Conservation (phyloP, 208 protist species). For the Novymonas esmeraldas region DNA sequence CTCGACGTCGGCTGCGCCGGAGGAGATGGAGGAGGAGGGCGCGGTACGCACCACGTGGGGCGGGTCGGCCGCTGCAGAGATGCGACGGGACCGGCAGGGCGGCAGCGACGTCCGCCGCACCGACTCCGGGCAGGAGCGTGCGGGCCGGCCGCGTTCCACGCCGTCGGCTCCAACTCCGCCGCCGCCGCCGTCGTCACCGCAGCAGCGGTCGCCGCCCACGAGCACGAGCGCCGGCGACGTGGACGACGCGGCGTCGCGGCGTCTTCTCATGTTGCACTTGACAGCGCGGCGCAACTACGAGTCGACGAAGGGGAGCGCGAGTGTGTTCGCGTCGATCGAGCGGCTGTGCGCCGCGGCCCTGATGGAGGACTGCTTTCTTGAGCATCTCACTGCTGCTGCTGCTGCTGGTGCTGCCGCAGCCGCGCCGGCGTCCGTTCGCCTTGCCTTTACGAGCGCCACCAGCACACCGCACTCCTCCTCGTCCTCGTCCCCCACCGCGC, state of each 20-base stretch:
- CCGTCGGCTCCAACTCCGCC: too few relatives aligned
- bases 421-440: neutral
- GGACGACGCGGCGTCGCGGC: slow-evolving; percentile 25
- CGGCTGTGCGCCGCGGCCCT: slow-evolving; percentile 43
- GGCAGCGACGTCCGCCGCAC: too few relatives aligned
- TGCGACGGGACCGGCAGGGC: too few relatives aligned
- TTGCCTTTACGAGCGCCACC: slow-evolving; percentile 2
- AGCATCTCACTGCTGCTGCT: slow-evolving; percentile 7
- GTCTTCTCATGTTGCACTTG: slow-evolving; percentile 41
- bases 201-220: too few relatives aligned
- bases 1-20: too few relatives aligned
- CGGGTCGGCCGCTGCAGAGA: too few relatives aligned
- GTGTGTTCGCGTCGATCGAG: slow-evolving; percentile 36
- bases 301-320: slow-evolving; percentile 27
- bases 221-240: slow-evolving; percentile 1
- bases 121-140: too few relatives aligned
- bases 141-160: too few relatives aligned
- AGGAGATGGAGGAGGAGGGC: too few relatives aligned
- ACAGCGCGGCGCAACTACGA: slow-evolving; percentile 45
- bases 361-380: slow-evolving; percentile 28
- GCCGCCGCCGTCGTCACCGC: too few relatives aligned
- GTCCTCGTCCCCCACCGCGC: neutral
- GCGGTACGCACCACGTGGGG: too few relatives aligned
- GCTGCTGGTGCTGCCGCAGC: neutral
- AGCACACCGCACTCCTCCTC: neutral